Evolutionary conservation across 208 protist species (phyloP).

Genomic region (Vickermania spadyakhi): DNA sequence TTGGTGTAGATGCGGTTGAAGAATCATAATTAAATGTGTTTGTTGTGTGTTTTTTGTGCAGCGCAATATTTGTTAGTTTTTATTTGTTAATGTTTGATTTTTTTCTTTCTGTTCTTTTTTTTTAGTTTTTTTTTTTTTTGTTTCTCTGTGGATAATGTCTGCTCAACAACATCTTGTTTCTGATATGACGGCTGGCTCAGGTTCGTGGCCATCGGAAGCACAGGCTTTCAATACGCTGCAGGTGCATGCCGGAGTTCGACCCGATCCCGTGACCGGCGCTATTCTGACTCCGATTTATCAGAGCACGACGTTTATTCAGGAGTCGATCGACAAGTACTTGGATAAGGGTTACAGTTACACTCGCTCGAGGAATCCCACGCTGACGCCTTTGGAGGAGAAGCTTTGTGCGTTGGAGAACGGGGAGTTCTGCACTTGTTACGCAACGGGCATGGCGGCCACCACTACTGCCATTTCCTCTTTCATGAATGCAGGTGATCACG

Average conservation of each 20-base stretch:
- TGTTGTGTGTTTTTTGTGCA: too few species aligned
- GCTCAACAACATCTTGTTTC: slow-evolving; percentile 67
- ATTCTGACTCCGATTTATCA: slow-evolving; percentile 87
- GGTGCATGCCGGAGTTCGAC: slow-evolving; percentile 74
- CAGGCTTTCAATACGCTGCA: slow-evolving; percentile 78
- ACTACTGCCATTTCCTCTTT: slow-evolving; percentile 87
- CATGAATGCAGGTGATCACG: slow-evolving; percentile 86
- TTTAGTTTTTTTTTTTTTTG: slow-evolving; percentile 8
- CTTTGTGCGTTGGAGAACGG: slow-evolving; percentile 88
- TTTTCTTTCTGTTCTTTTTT: slow-evolving; percentile 9
- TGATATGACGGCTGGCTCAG: slow-evolving; percentile 44
- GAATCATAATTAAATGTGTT: too few species aligned
- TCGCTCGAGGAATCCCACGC: slow-evolving; percentile 92
- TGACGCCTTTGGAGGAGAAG: slow-evolving; percentile 81
- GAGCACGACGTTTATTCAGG: slow-evolving; percentile 86
- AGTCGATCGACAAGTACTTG: slow-evolving; percentile 79
- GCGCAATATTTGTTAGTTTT: slow-evolving; percentile 14
- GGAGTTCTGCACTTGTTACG: slow-evolving; percentile 76
- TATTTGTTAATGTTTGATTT: slow-evolving; percentile 7
- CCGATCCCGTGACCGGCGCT: slow-evolving; percentile 80
- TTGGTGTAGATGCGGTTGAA: too few species aligned
- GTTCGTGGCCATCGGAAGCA: slow-evolving; percentile 49
- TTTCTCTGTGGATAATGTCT: slow-evolving; percentile 28
- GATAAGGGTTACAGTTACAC: slow-evolving; percentile 88
- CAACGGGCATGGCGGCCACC: slow-evolving; percentile 87